Evolutionary conservation across 176 grass and related monocot genomes (phyloP), one percentile per base, ranked within the genome.

Genomic region (Aegilops longissima): DNA sequence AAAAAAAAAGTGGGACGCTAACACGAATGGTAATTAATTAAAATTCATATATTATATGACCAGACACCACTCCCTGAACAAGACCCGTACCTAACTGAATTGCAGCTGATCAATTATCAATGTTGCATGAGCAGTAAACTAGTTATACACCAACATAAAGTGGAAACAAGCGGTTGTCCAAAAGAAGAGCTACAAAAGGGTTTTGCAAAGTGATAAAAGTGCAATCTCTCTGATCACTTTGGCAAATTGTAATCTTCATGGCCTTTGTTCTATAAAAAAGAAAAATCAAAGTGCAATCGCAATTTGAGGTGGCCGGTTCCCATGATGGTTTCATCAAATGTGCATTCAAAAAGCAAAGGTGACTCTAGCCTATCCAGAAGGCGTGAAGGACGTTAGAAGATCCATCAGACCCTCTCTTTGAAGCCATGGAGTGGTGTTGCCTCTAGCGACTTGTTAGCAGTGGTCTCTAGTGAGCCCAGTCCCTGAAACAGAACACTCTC

Each of bases 331-430:
- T 18, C 33, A 72, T 61, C 47, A 2, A 54, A 30, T 30, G 18
- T 61, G 35, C 35, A 36, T 36, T 73, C 33, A 64, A 78, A 86
- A 82, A 39, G 20, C 2, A 66, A 47, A 62, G 62, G 61, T 2
- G 78, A 64, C 42, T 12, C 42, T 44, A 44, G 42, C 42, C 42
- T 25, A 39, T 82, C 30, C 16, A 65, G 44, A 86, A 77, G 70
- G 70, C 16, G 12, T 12, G 45, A 12, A 47, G 45, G 45, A 13
- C 17, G 73, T 90, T 72, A 86, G 78, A 82, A 81, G 70, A 69
- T 69, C 1, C 9, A 8, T 34, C 17, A 20, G 86, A 82, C 67
- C 75, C 66, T 25, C 5, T 29, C 30, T 80, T 89, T 72, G 65
- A 79, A 88, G 27, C 24, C 35, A 39, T 39, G 36, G 36, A 44